Percentiles rank a stretch among this genome's conserved stretches.
Conservation (phyloP, 148 eudicot genomes). For the Gaultheria prostrata region DNA sequence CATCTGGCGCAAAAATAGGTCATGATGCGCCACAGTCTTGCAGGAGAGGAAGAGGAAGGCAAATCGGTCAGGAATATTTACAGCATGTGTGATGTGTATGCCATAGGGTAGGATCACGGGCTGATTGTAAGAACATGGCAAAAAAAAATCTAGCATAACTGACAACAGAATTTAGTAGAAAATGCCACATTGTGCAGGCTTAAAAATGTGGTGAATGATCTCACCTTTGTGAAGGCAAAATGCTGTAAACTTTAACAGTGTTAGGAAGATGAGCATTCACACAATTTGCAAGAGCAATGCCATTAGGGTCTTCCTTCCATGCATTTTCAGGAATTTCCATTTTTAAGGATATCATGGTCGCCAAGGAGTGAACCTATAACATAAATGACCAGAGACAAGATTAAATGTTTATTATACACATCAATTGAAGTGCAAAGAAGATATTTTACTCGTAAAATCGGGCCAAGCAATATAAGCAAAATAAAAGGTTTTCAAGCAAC, state of each 20-base stretch:
- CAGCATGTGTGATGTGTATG: not conserved
- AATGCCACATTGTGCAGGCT: not conserved
- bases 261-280: constrained; percentile 73
- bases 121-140: not conserved
- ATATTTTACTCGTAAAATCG: not conserved
- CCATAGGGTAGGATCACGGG: not conserved
- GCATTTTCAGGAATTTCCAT: constrained; percentile 85
- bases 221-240: constrained; percentile 81
- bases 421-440: not conserved
- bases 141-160: not conserved
- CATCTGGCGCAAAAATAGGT: not conserved
- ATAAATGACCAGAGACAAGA: constrained; percentile 8
- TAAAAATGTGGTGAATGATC: not conserved
- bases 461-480: constrained; percentile 4
- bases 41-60: not conserved
- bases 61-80: not conserved
- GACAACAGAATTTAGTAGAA: not conserved
- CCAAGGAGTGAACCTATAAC: constrained; percentile 79
- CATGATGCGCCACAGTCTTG: not conserved
- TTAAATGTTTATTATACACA: not conserved
- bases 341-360: constrained; percentile 87
- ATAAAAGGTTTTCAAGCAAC: constrained; percentile 15
- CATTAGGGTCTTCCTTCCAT: constrained; percentile 81
- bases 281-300: constrained; percentile 61
- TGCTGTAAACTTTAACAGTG: constrained; percentile 73